Base-by-base conservation (phyloP, 1,284 basidiomycete species). In the Anthracocystis panici-leucophaei region DNA sequence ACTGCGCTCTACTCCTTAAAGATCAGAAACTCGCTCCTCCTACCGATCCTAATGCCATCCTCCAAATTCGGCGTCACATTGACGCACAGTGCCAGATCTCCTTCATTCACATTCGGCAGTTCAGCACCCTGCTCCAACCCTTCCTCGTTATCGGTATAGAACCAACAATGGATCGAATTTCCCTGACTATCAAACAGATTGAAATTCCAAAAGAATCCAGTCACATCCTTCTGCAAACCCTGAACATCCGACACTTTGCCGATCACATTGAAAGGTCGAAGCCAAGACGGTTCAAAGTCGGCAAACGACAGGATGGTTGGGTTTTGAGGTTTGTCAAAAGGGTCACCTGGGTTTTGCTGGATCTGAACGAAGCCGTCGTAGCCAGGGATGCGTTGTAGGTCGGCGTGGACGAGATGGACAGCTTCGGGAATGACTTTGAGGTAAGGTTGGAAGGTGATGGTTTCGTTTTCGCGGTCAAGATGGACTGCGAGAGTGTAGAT, bases 11-110 rank as follows among this genome's bases (percentile, higher is more conserved):
- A 54, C 25, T 42, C 40, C 10, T 31, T 45, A n/a, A 56, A 56
- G 42, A 56, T 20, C 18, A 56, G n/a, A 16, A 46, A 21, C 44
- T 56, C 54, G 54, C 54, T 48, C 31, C 27, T 27, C 31, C 11
- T 45, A 2, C 31, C 31, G 18, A 56, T 56, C 12, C 54, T 20
- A 25, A 56, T 46, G 8, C 54, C 42, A 35, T 56, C 42, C 42
- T 33, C 44, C 20, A 45, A 11, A 5, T 56, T 29, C 31, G 54
- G 54, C 7, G 20, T 46, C 44, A 25, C 42, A 38, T 56, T 38
- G 21, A 38, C 44, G 12, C 54, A 46, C 20, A 56, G 33, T 21
- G 44, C 54, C 21, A 46, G 12, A 25, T 56, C 44, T 2, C 44
- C 54, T 18, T 56, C 54, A 7, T 46, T 25, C 14, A 56, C 31